These are phyloP conservation scores for Cicer yamashitae DNA, from an alignment of 306 rosid genomes.

Conservation along the genomic window DNA sequence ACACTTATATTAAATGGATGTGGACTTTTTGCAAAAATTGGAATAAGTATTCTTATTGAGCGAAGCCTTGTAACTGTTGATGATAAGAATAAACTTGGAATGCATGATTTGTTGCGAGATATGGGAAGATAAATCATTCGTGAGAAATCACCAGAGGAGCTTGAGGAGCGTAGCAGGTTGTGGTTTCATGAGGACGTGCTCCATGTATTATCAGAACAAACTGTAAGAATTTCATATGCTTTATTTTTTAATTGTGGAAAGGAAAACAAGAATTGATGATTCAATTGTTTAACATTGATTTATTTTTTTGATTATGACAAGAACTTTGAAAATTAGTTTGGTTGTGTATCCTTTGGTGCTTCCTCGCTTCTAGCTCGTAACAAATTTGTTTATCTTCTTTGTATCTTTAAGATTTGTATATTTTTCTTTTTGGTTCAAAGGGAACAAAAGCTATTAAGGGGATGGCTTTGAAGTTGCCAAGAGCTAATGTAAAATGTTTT, in stretches of 20 bases:
- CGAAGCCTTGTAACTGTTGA: background rate
- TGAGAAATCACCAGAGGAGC: background rate
- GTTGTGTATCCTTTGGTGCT: background rate
- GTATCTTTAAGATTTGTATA: background rate
- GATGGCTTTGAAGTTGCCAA: slow-evolving; percentile 36
- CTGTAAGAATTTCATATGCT: background rate
- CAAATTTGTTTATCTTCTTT: background rate
- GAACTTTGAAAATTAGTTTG: background rate
- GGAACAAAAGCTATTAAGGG: slow-evolving; percentile 44
- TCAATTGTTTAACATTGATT: no score
- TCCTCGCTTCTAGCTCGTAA: no score
- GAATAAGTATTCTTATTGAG: background rate
- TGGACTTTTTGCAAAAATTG: background rate
- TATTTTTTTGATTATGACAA: background rate
- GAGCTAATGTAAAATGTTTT: background rate
- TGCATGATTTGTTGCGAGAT: no score
- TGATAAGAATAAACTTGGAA: background rate
- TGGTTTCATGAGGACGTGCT: background rate
- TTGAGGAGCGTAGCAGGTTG: background rate
- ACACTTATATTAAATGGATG: background rate
- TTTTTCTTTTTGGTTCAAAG: background rate
- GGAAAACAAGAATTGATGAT: no score
- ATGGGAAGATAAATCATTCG: background rate
- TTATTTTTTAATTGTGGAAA: background rate
- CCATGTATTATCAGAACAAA: background rate